Percentiles rank a stretch among this genome's conserved stretches.
These are phyloP conservation scores for Steccherinum ochraceum DNA, from an alignment of 768 basidiomycete species.

Conservation along the genomic window DNA sequence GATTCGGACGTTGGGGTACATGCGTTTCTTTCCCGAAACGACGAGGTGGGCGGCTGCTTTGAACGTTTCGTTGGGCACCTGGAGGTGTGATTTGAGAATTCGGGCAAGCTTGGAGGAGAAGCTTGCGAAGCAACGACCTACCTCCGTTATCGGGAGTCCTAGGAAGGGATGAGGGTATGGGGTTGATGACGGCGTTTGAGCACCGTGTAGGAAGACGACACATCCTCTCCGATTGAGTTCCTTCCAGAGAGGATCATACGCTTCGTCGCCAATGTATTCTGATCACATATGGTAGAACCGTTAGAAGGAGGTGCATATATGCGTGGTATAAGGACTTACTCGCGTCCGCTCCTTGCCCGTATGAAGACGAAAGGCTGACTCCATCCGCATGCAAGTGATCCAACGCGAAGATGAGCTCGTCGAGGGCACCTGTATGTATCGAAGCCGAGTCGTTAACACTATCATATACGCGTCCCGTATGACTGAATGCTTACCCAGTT, in stretches of 20 bases:
- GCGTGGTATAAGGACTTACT: slow-evolving; percentile 32
- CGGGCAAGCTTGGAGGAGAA: slow-evolving; percentile 6
- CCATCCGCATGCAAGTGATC: slow-evolving; percentile 61
- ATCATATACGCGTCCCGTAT: not conserved
- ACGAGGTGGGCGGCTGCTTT: slow-evolving; percentile 78
- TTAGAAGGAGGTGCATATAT: not conserved
- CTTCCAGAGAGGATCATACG: slow-evolving; percentile 63
- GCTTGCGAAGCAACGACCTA: slow-evolving; percentile 19
- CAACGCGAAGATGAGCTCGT: slow-evolving; percentile 54
- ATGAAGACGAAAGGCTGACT: slow-evolving; percentile 60
- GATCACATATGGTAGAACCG: not conserved
- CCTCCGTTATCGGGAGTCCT: slow-evolving; percentile 66
- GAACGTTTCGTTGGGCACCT: slow-evolving; percentile 81
- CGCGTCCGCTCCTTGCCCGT: slow-evolving; percentile 47
- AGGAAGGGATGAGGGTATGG: slow-evolving; percentile 58
- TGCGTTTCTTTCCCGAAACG: slow-evolving; percentile 62
- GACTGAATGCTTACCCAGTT: slow-evolving; percentile 38
- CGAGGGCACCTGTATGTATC: slow-evolving; percentile 27
- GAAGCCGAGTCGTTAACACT: not conserved
- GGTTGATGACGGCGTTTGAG: slow-evolving; percentile 57
- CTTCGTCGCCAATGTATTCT: slow-evolving; percentile 65
- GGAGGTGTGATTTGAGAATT: too few species aligned
- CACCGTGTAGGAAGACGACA: slow-evolving; percentile 69
- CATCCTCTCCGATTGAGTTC: slow-evolving; percentile 54
- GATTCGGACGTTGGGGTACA: slow-evolving; percentile 51